phyloP scores from a whole-genome alignment of 768 basidiomycete genomes.

The Termitomyces heimii region DNA sequence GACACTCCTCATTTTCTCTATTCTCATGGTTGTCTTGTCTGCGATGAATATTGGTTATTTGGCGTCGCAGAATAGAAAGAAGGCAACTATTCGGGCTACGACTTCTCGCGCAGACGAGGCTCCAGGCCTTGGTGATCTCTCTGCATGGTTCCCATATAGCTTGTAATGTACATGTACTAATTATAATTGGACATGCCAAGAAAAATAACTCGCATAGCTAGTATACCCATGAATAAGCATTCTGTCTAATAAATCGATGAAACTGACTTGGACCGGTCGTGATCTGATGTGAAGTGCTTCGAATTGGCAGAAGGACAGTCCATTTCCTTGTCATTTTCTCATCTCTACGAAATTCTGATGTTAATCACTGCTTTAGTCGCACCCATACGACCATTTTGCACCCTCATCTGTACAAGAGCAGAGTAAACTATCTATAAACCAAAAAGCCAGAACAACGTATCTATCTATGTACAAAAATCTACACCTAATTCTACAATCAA shows the following conservation, averaged over 20 bases:
- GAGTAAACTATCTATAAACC: too few relatives aligned
- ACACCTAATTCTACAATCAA: too few relatives aligned
- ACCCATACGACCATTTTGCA: too few relatives aligned
- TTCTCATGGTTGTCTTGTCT: slow-evolving; percentile 31
- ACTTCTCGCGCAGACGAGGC: slow-evolving; percentile 28
- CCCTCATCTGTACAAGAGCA: too few relatives aligned
- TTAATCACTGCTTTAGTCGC: too few relatives aligned
- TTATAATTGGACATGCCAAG: background rate
- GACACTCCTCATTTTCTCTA: slow-evolving; percentile 32
- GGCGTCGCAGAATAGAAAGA: slow-evolving; percentile 37
- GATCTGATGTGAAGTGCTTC: background rate
- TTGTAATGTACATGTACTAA: slow-evolving; percentile 21
- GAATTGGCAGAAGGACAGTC: too few relatives aligned
- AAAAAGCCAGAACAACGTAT: too few relatives aligned
- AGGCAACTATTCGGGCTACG: slow-evolving; percentile 28
- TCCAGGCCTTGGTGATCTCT: slow-evolving; percentile 38
- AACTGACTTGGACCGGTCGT: background rate
- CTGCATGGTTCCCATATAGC: slow-evolving; percentile 51
- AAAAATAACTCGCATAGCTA: background rate
- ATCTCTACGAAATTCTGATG: too few relatives aligned
- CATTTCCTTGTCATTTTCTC: too few relatives aligned
- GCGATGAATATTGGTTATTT: slow-evolving; percentile 35
- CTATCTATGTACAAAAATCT: too few relatives aligned
- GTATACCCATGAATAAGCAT: background rate
- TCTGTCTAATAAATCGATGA: background rate